Evolutionary conservation across 2,329 filamentous ascomycete genomes (phyloP).

Genomic region (Blastomyces silverae): DNA sequence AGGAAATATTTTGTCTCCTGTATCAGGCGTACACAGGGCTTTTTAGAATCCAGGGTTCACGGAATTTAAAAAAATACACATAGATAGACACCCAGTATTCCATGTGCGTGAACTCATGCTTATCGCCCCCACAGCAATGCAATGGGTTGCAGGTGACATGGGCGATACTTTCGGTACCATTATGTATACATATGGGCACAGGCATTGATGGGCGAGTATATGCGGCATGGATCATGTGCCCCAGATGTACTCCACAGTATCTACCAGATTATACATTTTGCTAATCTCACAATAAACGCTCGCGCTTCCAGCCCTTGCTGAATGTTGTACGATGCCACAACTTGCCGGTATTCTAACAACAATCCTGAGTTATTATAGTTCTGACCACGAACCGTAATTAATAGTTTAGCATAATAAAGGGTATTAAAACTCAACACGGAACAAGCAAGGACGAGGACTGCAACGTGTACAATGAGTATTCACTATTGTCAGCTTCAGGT

Average conservation of each 20-base stretch:
- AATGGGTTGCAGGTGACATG: neutral
- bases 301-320: neutral
- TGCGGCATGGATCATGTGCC: neutral
- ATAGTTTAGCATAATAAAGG: neutral
- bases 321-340: neutral
- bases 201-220: neutral
- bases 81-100: neutral
- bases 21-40: neutral
- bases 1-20: neutral
- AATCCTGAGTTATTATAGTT: neutral
- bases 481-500: conserved; percentile 1
- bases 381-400: neutral
- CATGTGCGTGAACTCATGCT: neutral
- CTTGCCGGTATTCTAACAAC: neutral
- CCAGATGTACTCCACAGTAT: neutral
- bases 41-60: too few species aligned
- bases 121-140: neutral
- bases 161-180: neutral
- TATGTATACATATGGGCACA: neutral
- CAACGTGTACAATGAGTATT: neutral
- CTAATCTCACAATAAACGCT: neutral
- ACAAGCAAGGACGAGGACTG: neutral
- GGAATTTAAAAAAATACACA: neutral
- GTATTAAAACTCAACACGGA: neutral
- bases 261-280: neutral